A percentile compares a stretch with the other conserved stretches of the same genome.
Conservation (phyloP, 1,284 basidiomycete genomes). For the Ustilago crameri region DNA sequence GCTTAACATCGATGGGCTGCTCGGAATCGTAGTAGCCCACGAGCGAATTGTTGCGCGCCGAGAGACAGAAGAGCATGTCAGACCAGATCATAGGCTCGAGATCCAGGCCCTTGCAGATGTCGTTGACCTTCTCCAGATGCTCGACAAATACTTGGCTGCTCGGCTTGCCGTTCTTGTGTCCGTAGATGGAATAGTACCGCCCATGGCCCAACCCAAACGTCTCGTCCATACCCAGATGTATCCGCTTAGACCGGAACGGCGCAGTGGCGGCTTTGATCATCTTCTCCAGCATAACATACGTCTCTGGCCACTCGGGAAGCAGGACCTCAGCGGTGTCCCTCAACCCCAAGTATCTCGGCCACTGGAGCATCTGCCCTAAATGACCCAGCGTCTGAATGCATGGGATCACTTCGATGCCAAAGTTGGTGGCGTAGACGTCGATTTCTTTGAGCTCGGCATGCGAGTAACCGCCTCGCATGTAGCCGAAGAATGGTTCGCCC, state of each 20-base stretch:
- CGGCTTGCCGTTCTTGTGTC: slow-evolving; percentile 63
- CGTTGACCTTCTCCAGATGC: slow-evolving; percentile 63
- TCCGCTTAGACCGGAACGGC: slow-evolving; percentile 65
- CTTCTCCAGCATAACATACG: slow-evolving; percentile 67
- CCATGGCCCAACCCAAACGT: slow-evolving; percentile 69
- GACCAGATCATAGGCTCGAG: slow-evolving; percentile 69
- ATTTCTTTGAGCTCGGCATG: slow-evolving; percentile 63
- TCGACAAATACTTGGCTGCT: slow-evolving; percentile 59
- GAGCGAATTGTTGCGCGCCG: slow-evolving; percentile 67
- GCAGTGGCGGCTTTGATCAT: slow-evolving; percentile 58
- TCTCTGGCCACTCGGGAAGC: slow-evolving; percentile 65
- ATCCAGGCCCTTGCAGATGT: slow-evolving; percentile 56
- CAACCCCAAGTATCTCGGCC: slow-evolving; percentile 67
- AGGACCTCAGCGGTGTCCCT: slow-evolving; percentile 69
- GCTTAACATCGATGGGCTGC: slow-evolving; percentile 27
- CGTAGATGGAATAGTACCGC: slow-evolving; percentile 66
- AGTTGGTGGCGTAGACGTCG: slow-evolving; percentile 64
- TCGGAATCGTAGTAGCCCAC: slow-evolving; percentile 67
- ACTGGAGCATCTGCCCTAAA: slow-evolving; percentile 69
- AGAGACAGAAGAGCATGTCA: slow-evolving; percentile 68
- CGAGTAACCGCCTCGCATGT: slow-evolving; percentile 63
- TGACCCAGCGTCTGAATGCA: slow-evolving; percentile 69
- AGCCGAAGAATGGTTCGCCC: slow-evolving; percentile 69
- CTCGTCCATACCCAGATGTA: slow-evolving; percentile 58
- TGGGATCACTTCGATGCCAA: slow-evolving; percentile 62